Percentiles rank a stretch among this genome's conserved stretches.
Conservation (phyloP, 192 early-diverging fungal genomes). For the Pilaira anomala region DNA sequence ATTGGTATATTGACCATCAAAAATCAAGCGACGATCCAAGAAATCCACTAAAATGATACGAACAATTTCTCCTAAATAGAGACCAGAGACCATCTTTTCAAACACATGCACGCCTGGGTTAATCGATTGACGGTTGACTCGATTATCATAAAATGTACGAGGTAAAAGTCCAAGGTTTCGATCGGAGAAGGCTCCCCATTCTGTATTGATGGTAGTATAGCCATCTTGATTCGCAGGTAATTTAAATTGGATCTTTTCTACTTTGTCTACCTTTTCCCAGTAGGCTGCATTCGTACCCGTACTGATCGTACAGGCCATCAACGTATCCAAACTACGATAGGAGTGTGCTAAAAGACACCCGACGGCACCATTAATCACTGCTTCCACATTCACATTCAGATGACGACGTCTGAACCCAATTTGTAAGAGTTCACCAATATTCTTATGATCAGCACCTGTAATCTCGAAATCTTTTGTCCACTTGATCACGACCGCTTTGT, state of each 20-base stretch:
- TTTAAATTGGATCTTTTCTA: background rate
- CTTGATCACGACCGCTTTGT: constrained; percentile 58
- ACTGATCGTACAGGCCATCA: constrained; percentile 85
- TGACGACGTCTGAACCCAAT: constrained; percentile 66
- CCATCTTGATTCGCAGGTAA: constrained; percentile 27
- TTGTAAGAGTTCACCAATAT: constrained; percentile 79
- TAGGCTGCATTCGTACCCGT: constrained; percentile 96
- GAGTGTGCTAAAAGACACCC: constrained; percentile 86
- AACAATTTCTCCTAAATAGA: constrained; percentile 90
- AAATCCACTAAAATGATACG: constrained; percentile 79
- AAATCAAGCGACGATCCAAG: constrained; percentile 77
- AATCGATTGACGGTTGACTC: constrained; percentile 71
- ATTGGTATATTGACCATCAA: constrained; percentile 57
- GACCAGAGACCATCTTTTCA: constrained; percentile 93
- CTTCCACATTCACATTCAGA: constrained; percentile 76
- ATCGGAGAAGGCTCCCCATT: constrained; percentile 93
- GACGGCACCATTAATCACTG: constrained; percentile 92
- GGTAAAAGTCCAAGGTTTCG: constrained; percentile 68
- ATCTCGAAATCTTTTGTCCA: constrained; percentile 92
- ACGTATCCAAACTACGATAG: constrained; percentile 73
- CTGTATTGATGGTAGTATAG: constrained; percentile 91
- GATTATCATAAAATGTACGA: constrained; percentile 78
- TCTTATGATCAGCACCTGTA: constrained; percentile 70
- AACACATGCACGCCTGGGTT: constrained; percentile 81
- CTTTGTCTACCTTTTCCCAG: constrained; percentile 70